phyloP scores from a whole-genome alignment of 78 protist genomes.

The Dictyostelium discoideum region dicty_2.7 NC_007088.5:7610501-7611000 shows the following conservation, averaged over 20 bases:
- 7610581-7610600: background rate
- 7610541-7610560: background rate
- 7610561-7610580: no score
- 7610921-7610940: no score
- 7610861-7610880: background rate
- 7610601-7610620: background rate
- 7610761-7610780: background rate
- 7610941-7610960: background rate
- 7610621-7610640: no score
- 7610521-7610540: background rate
- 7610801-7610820: background rate
- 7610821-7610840: no score
- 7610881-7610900: background rate
- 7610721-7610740: background rate
- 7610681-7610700: no score
- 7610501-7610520: background rate
- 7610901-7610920: background rate
- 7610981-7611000: background rate
- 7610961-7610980: no score
- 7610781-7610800: no score
- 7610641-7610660: no score
- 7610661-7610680: no score
- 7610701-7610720: background rate
- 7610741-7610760: no score
- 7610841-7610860: background rate